Evolutionary conservation across 768 basidiomycete species (phyloP).

Genomic region (Trametes cinnabarina): DNA sequence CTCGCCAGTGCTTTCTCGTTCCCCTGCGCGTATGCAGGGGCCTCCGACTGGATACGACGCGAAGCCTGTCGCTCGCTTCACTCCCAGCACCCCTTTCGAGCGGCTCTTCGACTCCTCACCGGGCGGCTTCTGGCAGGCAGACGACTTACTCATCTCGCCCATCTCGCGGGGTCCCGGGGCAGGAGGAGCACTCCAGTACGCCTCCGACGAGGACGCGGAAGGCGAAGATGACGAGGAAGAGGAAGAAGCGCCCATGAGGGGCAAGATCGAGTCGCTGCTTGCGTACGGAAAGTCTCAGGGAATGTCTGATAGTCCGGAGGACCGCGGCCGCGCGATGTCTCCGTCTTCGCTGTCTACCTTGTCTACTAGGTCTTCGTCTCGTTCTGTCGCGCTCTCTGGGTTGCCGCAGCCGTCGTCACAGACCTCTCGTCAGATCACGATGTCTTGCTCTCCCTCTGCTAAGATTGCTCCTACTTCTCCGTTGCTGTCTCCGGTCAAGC

Average conservation of each 20-base stretch:
- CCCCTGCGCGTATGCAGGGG: not conserved
- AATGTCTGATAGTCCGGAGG: not conserved
- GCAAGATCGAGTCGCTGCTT: slow-evolving; percentile 18
- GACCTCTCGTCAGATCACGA: slow-evolving; percentile 1
- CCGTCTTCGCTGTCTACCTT: slow-evolving; percentile 20
- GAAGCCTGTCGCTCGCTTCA: slow-evolving; percentile 8
- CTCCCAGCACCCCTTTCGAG: slow-evolving; percentile 18
- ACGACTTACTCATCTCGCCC: slow-evolving; percentile 13
- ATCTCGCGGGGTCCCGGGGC: slow-evolving; percentile 5
- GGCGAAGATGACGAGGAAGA: not conserved
- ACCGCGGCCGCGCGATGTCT: not conserved
- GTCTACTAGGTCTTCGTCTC: slow-evolving; percentile 19
- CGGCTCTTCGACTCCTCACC: slow-evolving; percentile 21
- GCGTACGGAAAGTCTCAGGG: slow-evolving; percentile 15
- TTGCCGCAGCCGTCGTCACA: slow-evolving; percentile 11
- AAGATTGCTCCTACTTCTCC: not conserved
- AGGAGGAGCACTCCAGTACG: not conserved
- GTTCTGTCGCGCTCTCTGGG: not conserved
- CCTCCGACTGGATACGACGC: not conserved
- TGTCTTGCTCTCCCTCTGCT: not conserved
- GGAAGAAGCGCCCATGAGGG: not conserved
- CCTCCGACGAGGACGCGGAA: not conserved
- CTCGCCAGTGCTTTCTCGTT: not conserved
- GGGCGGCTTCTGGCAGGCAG: slow-evolving; percentile 17
- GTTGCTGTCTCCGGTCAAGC: slow-evolving; percentile 4